Evolutionary conservation across 371 early-diverging fungal species (phyloP), one percentile per base, ranked within the genome.

Genomic region (Mortierella sp.): DNA sequence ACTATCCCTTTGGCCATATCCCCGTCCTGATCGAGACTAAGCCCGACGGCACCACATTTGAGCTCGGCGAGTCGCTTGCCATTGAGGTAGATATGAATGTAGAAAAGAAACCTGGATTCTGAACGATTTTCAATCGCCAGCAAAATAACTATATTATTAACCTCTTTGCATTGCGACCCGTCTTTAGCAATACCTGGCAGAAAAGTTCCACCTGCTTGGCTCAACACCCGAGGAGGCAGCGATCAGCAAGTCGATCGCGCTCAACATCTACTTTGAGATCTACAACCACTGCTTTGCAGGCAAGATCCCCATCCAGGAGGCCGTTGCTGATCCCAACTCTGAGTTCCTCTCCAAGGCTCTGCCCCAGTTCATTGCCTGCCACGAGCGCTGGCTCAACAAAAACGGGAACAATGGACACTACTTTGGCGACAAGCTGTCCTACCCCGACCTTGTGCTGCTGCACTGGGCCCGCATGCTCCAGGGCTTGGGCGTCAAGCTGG

Each of bases 401-500:
- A 84, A 84, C 37, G 85, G 85, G 24, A 78, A 84, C 75, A 84
- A 84, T 76, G 85, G 84, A 9, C 78, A 80, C 51, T 83, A 83
- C 43, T 83, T 83, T 54, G 84, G 85, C 1, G 54, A 75, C 28
- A 34, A 3, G 37, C 28, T 78, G 40, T 50, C 85, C 0, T 80
- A 75, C 21, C 78, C 85, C 0, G 85, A 84, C 19, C 69, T 84
- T 8, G 76, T 72, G 3, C 11, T 84, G 64, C 21, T 80, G 43
- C 77, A 84, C 50, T 81, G 85, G 81, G 21, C 72, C 24, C n/a
- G 81, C 14, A 40, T 84, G 37, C 16, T 81, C 46, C 71, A 64
- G 26, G 28, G 55, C 31, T 21, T 70, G 48, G 83, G 82, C 14
- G 28, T 77, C 21, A 44, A 19, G 44, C 34, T 82, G 28, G 76